Conservation (phyloP, 805 yeast genomes). For the Jamesozyma rosinii region DNA sequence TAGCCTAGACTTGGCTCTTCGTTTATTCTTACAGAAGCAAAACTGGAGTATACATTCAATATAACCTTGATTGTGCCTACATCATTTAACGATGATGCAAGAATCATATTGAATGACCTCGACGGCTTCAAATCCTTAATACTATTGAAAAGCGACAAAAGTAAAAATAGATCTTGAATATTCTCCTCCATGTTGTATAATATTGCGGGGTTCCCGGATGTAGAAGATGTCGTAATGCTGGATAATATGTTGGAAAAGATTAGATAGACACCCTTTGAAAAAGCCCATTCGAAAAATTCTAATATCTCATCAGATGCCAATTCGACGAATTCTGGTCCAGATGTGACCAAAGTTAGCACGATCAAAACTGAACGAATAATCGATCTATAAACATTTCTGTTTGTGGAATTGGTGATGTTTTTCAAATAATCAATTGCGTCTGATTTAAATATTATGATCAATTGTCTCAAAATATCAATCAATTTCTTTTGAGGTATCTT, state of each 20-base stretch:
- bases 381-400: conserved; percentile 44
- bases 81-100: conserved; percentile 46
- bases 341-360: conserved; percentile 34
- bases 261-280: conserved; percentile 56
- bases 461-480: conserved; percentile 15
- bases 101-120: conserved; percentile 36
- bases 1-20: conserved; percentile 67
- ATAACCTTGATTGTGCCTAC: conserved; percentile 55
- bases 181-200: conserved; percentile 37
- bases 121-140: conserved; percentile 44
- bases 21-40: conserved; percentile 51
- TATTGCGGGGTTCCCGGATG: conserved; percentile 28
- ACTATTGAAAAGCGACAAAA: conserved; percentile 55
- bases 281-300: conserved; percentile 51
- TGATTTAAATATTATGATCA: conserved; percentile 35
- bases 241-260: conserved; percentile 51
- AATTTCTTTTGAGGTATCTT: conserved; percentile 23
- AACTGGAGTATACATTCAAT: conserved; percentile 55
- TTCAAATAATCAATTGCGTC: conserved; percentile 40
- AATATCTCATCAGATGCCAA: conserved; percentile 44
- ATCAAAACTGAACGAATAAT: conserved; percentile 50
- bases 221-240: conserved; percentile 36
- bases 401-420: conserved; percentile 32
- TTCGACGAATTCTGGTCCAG: conserved; percentile 36
- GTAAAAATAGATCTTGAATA: conserved; percentile 55